Evolutionary conservation across 2,329 filamentous ascomycete species (phyloP).

Genomic region (Zymoseptoria crescenta): DNA sequence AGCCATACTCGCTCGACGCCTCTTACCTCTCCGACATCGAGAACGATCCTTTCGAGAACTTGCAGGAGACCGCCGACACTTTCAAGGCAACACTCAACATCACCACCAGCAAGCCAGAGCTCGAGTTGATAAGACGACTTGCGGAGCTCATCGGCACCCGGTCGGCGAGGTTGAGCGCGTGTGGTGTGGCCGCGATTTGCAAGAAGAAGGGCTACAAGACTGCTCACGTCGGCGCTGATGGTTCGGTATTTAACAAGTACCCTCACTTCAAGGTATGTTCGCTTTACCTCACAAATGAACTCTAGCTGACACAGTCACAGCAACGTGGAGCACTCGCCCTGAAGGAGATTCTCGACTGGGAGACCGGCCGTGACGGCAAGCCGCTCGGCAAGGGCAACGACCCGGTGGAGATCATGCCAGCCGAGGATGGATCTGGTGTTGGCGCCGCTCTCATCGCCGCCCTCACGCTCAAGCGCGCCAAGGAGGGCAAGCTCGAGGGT

Average conservation of each 20-base stretch:
- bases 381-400: constrained; percentile 52
- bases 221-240: constrained; percentile 93
- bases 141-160: constrained; percentile 93
- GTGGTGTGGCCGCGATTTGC: constrained; percentile 91
- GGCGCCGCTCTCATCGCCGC: constrained; percentile 89
- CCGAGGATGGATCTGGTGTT: constrained; percentile 96
- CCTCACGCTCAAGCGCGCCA: constrained; percentile 55
- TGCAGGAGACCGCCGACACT: constrained; percentile 78
- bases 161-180: constrained; percentile 84
- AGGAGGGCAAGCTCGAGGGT: constrained; percentile 51
- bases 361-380: constrained; percentile 61
- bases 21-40: constrained; percentile 92
- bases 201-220: constrained; percentile 86
- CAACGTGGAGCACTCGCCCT: constrained; percentile 79
- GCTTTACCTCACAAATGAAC: not conserved
- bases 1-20: constrained; percentile 82
- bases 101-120: constrained; percentile 63
- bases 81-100: constrained; percentile 72
- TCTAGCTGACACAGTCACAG: not conserved
- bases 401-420: constrained; percentile 76
- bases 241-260: constrained; percentile 98
- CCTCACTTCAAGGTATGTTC: constrained; percentile 73
- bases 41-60: constrained; percentile 90
- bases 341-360: constrained; percentile 93
- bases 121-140: constrained; percentile 80